phyloP scores from a whole-genome alignment of 202 grass and related monocot genomes.

The Cymbopogon flexuosus region DNA sequence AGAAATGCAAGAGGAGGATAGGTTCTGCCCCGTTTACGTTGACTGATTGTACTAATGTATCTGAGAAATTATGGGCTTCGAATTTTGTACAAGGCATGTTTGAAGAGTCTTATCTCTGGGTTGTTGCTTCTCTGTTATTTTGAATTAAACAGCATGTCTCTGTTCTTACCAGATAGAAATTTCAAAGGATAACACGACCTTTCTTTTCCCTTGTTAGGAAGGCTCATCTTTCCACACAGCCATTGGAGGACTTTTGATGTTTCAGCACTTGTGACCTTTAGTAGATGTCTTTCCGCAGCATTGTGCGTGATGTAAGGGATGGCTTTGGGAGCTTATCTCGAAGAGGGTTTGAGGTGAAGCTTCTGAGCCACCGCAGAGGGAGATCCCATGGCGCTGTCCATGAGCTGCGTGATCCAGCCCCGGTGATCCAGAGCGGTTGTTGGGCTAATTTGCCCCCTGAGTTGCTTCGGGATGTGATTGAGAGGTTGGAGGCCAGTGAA shows the following conservation, averaged over 20 bases:
- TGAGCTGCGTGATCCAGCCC: constrained; percentile 49
- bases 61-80: constrained; percentile 17
- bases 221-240: background rate
- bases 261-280: constrained; percentile 24
- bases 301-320: constrained; percentile 81
- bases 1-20: background rate
- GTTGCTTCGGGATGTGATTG: constrained; percentile 68
- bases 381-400: constrained; percentile 66
- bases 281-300: constrained; percentile 80
- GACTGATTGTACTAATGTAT: background rate
- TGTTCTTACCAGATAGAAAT: constrained; percentile 3
- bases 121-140: background rate
- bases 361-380: constrained; percentile 56
- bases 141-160: background rate
- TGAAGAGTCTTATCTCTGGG: background rate
- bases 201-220: constrained; percentile 4
- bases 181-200: constrained; percentile 2
- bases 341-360: constrained; percentile 71
- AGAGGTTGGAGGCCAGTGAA: constrained; percentile 69
- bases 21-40: background rate
- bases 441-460: constrained; percentile 70
- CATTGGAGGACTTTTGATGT: constrained; percentile 21
- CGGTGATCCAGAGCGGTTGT: constrained; percentile 51
- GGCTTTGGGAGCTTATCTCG: constrained; percentile 82
- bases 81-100: background rate